Base-by-base conservation (phyloP, 345 rosid species). In the Trapa bicornis region DNA sequence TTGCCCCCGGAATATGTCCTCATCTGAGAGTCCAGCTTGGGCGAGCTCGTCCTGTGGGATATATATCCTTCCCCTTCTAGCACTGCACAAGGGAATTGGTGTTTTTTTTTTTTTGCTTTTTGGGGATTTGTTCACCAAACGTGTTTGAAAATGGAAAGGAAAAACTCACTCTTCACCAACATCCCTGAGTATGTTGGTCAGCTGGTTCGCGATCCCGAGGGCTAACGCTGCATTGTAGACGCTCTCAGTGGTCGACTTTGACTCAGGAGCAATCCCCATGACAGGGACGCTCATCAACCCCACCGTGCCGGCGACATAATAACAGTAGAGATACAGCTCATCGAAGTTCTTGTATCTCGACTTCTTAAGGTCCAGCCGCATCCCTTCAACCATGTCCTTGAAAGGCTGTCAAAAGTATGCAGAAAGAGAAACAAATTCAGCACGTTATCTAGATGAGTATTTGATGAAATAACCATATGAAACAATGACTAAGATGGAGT, bases 181-280 rank as follows among this genome's bases (percentile, higher is more conserved):
- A 61, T 83, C 86, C 64, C 86, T 69, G 67, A 83, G 84, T 63
- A 83, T 83, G 67, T 83, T 83, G 13, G 86, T 83, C 29, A 83
- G 86, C 70, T 83, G 86, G 74, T 83, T 83, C 3, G 84, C 86
- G n/a, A 83, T 80, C 64, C 86, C 86, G 0, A 83, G 82, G 13
- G 84, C 84, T 39, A 83, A 69, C 11, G 86, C 84, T 1, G 84
- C 82, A 22, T 74, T 83, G 64, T 83, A 83, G 38, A 83, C 84
- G 29, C 78, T 80, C 64, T 80, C 86, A 10, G 82, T 76, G 1
- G 86, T 66, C 6, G 82, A 80, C 78, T 78, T 76, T 1, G 86
- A 80, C 65, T 78, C 82, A 0, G 81, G 81, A 8, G 84, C 74
- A 6, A 83, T 83, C 61, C 86, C 86, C 86, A 83, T 83, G 14